Evolutionary conservation across 2,329 filamentous ascomycete species (phyloP).

Genomic region (Cercospora nicotianae): DNA sequence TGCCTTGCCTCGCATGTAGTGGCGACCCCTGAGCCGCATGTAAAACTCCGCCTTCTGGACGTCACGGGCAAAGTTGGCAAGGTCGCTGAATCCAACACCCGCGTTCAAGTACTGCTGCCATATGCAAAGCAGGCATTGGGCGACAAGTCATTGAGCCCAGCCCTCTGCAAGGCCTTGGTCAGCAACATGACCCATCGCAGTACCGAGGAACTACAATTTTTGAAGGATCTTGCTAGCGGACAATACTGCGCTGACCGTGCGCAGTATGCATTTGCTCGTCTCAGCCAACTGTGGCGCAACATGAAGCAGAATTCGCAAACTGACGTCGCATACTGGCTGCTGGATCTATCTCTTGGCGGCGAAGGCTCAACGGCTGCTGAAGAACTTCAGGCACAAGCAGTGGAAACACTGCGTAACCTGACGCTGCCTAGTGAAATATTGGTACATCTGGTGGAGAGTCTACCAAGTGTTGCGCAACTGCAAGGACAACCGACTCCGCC

Average conservation of each 20-base stretch:
- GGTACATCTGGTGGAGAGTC: constrained; percentile 67
- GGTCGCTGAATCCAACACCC: constrained; percentile 64
- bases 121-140: constrained; percentile 68
- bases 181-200: constrained; percentile 57
- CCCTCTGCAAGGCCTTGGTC: constrained; percentile 55
- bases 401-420: constrained; percentile 71
- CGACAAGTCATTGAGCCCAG: constrained; percentile 49
- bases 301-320: constrained; percentile 66
- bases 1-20: constrained; percentile 74
- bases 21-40: constrained; percentile 64
- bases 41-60: constrained; percentile 71
- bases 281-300: constrained; percentile 70
- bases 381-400: constrained; percentile 57
- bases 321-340: constrained; percentile 60
- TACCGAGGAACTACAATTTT: constrained; percentile 56
- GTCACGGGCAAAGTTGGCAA: constrained; percentile 72
- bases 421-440: constrained; percentile 73
- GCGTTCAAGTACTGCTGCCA: constrained; percentile 75
- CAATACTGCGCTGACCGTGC: constrained; percentile 43
- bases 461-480: constrained; percentile 72
- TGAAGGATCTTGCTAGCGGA: constrained; percentile 54
- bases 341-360: constrained; percentile 53
- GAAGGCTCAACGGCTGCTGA: constrained; percentile 34
- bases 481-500: constrained; percentile 67
- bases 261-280: constrained; percentile 65